Percentiles rank a stretch among this genome's conserved stretches.
These are phyloP conservation scores for Chlamydomonas sp. DNA, from an alignment of 139 green algal species.

Conservation along the genomic window DNA sequence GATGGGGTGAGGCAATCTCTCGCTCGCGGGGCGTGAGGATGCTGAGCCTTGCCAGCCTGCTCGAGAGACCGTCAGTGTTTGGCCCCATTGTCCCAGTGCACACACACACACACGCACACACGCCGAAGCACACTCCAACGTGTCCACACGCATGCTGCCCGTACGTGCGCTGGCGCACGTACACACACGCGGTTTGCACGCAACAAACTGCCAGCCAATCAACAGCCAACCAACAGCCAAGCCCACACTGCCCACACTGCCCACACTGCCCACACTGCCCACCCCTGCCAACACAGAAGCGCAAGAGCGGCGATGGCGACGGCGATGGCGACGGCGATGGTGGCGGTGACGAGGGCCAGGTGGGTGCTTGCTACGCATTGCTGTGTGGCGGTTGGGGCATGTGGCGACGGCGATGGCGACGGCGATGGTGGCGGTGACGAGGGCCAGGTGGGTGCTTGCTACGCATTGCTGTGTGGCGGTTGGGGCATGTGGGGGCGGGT, in stretches of 20 bases:
- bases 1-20: too few species aligned
- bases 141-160: neutral
- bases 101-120: neutral
- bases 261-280: neutral
- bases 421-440: too few species aligned
- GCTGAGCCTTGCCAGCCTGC: too few species aligned
- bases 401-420: too few species aligned
- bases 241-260: neutral
- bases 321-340: neutral
- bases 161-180: neutral
- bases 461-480: too few species aligned
- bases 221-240: neutral
- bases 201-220: neutral
- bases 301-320: neutral
- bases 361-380: too few species aligned
- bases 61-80: too few species aligned
- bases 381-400: too few species aligned
- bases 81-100: too few species aligned
- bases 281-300: neutral
- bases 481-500: too few species aligned
- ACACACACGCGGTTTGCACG: neutral
- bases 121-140: neutral
- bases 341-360: slow-evolving; percentile 36
- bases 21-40: too few species aligned
- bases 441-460: too few species aligned